Evolutionary conservation across 2,329 filamentous ascomycete genomes (phyloP).

Genomic region (Phialocephala subalpina): DNA sequence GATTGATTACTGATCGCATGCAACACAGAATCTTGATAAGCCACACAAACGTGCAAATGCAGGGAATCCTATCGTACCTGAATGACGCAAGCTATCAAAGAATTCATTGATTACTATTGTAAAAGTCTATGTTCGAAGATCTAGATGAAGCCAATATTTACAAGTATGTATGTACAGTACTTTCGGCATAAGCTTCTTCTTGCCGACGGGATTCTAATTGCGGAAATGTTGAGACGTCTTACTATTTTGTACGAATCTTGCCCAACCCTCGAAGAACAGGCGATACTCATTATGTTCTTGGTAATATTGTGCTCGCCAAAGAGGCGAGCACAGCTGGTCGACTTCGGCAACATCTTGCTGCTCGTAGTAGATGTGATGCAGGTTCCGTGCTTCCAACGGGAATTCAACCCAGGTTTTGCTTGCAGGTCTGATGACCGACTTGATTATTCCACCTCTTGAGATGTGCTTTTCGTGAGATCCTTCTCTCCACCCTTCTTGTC

Average conservation of each 20-base stretch:
- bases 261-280: too few relatives aligned
- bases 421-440: too few relatives aligned
- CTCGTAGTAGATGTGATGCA: background rate
- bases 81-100: background rate
- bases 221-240: background rate
- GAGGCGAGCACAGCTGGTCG: background rate
- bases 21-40: background rate
- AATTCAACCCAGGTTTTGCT: too few relatives aligned
- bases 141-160: background rate
- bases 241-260: too few relatives aligned
- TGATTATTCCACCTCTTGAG: conserved; percentile 1
- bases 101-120: background rate
- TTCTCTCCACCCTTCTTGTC: conserved; percentile 15
- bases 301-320: background rate
- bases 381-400: too few relatives aligned
- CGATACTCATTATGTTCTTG: too few relatives aligned
- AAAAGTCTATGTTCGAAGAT: background rate
- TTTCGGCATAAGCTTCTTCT: background rate
- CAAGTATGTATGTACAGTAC: background rate
- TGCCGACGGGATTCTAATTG: background rate
- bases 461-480: background rate
- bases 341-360: background rate
- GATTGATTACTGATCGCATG: background rate
- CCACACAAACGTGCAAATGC: background rate
- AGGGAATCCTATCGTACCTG: background rate